Base-by-base conservation (phyloP, 768 basidiomycete genomes). In the Leucocoprinus leucothites region DNA sequence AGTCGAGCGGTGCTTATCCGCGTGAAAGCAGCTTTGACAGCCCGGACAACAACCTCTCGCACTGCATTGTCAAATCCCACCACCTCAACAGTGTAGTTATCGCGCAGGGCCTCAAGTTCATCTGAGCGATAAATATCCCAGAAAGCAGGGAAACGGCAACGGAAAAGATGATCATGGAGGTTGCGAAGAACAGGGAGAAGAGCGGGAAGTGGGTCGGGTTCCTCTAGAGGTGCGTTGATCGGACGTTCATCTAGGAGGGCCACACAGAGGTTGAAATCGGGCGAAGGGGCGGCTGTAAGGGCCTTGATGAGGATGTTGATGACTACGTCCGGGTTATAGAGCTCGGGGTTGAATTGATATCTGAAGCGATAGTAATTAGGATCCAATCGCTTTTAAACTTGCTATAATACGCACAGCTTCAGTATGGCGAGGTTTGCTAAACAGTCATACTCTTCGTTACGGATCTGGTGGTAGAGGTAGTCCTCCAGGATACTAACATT, bases 401-500 rank as follows among this genome's bases (percentile, higher is more conserved):
- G 34, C 7, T 9, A 19, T 14, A 25, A 26, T 18, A 8, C 43
- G 35, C 61, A 94, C 91, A 98, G 75, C 73, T 98, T 98, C 46
- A 98, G 69, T 59, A 97, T 94, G 47, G 95, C 95, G 38, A 98
- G 78, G 73, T 98, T 98, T 26, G 96, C 93, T 40, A 98, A 82
- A 63, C 91, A 87, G 70, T 99, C 96, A 63, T 98, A 98, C 67
- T 93, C 89, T 61, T 89, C 86, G 64, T 84, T 88, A 61, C 89
- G 82, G 59, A 94, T 92, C 72, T 99, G 96, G 68, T 92, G 87
- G 70, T 91, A 92, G 57, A 98, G 85, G 74, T 98, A 98, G 68
- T 98, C 96, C 73, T 98, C 96, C 57, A 98, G 85, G 61, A 94
- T 90, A 35, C 84, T 78, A 57, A 96, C 85, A 69, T 98, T 98